Base-by-base conservation (phyloP, 192 early-diverging fungal species). In the Backusella westeae region DNA sequence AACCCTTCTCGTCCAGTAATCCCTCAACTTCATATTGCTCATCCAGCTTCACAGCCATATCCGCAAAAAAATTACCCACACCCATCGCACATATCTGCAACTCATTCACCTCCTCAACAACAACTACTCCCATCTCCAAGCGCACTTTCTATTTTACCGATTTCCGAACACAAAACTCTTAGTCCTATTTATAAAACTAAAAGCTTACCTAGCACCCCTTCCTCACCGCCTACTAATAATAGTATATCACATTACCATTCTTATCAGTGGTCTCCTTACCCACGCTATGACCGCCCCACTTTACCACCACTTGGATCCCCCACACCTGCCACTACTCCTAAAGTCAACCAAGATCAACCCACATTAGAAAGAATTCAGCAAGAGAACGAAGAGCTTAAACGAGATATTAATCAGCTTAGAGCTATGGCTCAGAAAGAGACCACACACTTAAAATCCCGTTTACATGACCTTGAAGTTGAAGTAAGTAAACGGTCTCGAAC, bases 381-480 rank as follows among this genome's bases (percentile, higher is more conserved):
- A 49, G 70, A 71, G 32, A 71, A 71, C 34, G 70, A 49, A 26
- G 70, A 71, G 34, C 39, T 71, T 15, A 71, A 71, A 49, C 70
- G 70, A 26, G 70, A 71, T 29, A 44, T 71, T 44, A 49, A 71
- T 39, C 70, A 71, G 42, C 35, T 71, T 32, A 71, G 70, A 71
- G 10, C 56, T 10, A 67, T 66, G 63, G 74, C 74, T 32, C 35
- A 67, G 5, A 75, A 59, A 36, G 72, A 73, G 26, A 34, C 46
- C 15, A 9, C 15, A 6, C 29, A 39, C 6, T 42, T 67, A 14
- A 67, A 75, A 34, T 67, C 65, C 7, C 59, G 65, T 29, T 35
- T 75, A n/a, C 74, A 75, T 67, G 74, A 75, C 17, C 36, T 75
- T 23, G 74, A 67, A 67, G 65, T 75, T 42, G 74, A 75, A 34